phyloP scores from a whole-genome alignment of 1,139 yeast genomes.

The Geotrichum australiense region DNA sequence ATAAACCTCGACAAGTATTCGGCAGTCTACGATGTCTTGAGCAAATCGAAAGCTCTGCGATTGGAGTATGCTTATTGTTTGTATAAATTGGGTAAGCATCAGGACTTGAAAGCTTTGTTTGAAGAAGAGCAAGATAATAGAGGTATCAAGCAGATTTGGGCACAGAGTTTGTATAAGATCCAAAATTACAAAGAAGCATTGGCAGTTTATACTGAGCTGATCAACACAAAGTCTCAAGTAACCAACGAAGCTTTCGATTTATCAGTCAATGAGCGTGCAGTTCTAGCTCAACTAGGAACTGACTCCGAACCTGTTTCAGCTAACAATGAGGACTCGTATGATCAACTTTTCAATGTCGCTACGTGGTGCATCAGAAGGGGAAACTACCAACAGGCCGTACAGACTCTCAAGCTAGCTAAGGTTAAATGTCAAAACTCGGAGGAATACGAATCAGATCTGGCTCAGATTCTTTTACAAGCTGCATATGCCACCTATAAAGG shows the following conservation, averaged over 20 bases:
- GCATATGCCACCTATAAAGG: conserved; percentile 54
- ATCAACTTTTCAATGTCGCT: conserved; percentile 63
- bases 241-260: conserved; percentile 48
- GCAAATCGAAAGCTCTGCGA: conserved; percentile 17
- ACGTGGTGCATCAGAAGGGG: conserved; percentile 45
- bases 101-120: conserved; percentile 34
- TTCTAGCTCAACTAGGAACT: conserved; percentile 44
- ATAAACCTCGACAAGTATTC: conserved; percentile 65
- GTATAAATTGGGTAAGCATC: conserved; percentile 57
- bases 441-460: conserved; percentile 39
- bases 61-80: conserved; percentile 60
- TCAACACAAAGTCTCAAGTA: conserved; percentile 25
- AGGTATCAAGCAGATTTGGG: conserved; percentile 68
- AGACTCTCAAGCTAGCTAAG: conserved; percentile 47
- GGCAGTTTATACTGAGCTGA: conserved; percentile 46
- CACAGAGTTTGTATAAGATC: conserved; percentile 66
- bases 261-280: conserved; percentile 62
- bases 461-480: conserved; percentile 62
- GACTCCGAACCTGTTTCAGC: conserved; percentile 16
- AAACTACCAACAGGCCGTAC: conserved; percentile 41
- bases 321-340: conserved; percentile 40
- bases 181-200: conserved; percentile 56
- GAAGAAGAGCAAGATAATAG: conserved; percentile 32
- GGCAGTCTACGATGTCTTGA: conserved; percentile 44
- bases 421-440: conserved; percentile 38